phyloP scores from a whole-genome alignment of 495 filamentous ascomycete species.

The Aspergillus haitiensis region DNA sequence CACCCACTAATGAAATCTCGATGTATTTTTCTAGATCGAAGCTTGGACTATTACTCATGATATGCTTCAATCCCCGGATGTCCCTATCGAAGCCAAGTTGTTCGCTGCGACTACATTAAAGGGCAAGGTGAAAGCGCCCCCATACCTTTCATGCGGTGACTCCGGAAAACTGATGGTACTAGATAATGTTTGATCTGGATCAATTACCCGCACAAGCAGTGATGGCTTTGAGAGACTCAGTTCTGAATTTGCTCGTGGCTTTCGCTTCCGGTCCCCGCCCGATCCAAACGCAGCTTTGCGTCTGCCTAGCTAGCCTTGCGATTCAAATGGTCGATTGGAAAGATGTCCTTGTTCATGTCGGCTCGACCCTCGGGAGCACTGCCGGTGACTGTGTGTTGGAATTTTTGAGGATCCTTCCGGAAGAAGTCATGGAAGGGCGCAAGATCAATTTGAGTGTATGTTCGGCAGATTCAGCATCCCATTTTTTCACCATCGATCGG shows the following conservation, averaged over 20 bases:
- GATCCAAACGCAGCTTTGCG: conserved; percentile 90
- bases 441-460: conserved; percentile 98
- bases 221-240: conserved; percentile 72
- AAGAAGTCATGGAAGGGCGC: conserved; percentile 98
- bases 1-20: conserved; percentile 15
- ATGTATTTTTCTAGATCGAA: conserved; percentile 57
- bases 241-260: conserved; percentile 72
- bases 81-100: conserved; percentile 79
- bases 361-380: conserved; percentile 72
- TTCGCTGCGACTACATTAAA: conserved; percentile 97
- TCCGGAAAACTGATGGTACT: conserved; percentile 31
- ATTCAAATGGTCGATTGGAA: conserved; percentile 98
- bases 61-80: conserved; percentile 72
- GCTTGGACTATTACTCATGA: conserved; percentile 88
- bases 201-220: conserved; percentile 79
- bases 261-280: conserved; percentile 85
- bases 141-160: conserved; percentile 12
- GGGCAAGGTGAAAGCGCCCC: conserved; percentile 74
- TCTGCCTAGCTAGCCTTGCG: conserved; percentile 88
- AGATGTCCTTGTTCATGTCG: conserved; percentile 80
- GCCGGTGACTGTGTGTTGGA: conserved; percentile 85
- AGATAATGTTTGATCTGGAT: conserved; percentile 83
- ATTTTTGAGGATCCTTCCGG: conserved; percentile 92
- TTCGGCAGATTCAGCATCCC: conserved; percentile 52
- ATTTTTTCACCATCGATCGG: conserved; percentile 23